Percentiles rank a stretch among this genome's conserved stretches.
Evolutionary conservation across 805 yeast genomes (phyloP).

Genomic region (Candida ovalis): DNA sequence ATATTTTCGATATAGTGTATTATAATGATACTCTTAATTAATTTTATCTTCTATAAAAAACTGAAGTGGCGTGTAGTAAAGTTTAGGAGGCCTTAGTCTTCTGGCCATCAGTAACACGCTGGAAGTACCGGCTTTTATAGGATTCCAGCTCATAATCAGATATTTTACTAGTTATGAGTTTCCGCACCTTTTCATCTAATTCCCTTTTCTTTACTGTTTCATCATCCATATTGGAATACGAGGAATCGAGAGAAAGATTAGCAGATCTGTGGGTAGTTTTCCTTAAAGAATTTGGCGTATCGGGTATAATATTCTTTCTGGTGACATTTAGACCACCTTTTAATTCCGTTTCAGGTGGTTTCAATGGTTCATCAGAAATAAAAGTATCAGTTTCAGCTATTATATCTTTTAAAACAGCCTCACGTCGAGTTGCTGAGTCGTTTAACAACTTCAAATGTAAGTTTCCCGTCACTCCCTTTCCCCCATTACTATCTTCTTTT

Average conservation of each 20-base stretch:
- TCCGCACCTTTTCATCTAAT: background rate
- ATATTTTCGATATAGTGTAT: too few relatives aligned
- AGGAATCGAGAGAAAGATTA: background rate
- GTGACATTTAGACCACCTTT: slow-evolving; percentile 1
- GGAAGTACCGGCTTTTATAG: background rate
- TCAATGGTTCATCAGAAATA: background rate
- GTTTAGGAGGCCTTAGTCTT: too few relatives aligned
- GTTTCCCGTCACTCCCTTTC: background rate
- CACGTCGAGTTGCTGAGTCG: background rate
- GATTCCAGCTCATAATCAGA: background rate
- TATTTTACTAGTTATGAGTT: background rate
- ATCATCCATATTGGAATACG: background rate
- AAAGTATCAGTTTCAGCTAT: background rate
- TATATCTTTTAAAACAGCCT: background rate
- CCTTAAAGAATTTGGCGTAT: too few relatives aligned
- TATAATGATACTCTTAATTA: too few relatives aligned
- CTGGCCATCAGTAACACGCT: background rate
- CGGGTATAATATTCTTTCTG: too few relatives aligned
- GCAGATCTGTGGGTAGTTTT: too few relatives aligned
- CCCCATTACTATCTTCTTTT: background rate
- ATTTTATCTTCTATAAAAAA: too few relatives aligned
- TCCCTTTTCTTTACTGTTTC: background rate
- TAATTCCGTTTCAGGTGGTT: background rate
- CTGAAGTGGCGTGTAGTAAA: too few relatives aligned
- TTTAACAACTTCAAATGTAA: slow-evolving; percentile 2